These are phyloP conservation scores for Punica granatum DNA, from an alignment of 345 rosid species.

Conservation along the genomic window DNA sequence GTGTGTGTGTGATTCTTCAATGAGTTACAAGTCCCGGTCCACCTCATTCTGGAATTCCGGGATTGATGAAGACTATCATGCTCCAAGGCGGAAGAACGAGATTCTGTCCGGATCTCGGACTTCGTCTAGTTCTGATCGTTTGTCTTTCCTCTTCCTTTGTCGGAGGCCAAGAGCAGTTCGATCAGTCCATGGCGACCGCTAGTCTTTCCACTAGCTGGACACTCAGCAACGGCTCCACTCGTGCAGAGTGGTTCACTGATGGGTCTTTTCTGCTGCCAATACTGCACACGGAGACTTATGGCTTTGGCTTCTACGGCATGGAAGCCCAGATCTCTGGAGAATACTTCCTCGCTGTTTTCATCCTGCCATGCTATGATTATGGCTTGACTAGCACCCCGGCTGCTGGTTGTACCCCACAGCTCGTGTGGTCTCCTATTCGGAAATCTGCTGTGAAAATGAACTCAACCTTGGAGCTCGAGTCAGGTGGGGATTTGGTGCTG, in stretches of 20 bases:
- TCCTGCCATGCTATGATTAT: background rate
- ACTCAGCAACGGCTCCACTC: background rate
- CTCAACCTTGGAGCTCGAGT: conserved; percentile 5
- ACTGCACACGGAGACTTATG: background rate
- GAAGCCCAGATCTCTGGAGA: background rate
- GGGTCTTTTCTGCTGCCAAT: background rate
- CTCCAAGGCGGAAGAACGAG: no score
- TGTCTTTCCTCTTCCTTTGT: no score
- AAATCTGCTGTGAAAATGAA: conserved; percentile 9
- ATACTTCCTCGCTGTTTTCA: background rate
- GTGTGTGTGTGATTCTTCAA: no score
- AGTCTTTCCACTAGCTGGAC: background rate
- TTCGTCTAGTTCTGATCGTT: no score
- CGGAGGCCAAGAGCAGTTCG: no score
- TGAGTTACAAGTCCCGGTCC: no score
- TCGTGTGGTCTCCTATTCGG: conserved; percentile 25
- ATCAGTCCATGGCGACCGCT: background rate
- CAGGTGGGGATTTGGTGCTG: conserved; percentile 11
- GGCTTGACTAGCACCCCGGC: background rate
- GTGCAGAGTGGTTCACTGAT: background rate
- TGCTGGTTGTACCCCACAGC: conserved; percentile 8
- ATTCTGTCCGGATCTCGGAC: no score
- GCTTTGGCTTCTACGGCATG: background rate
- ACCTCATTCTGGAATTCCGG: no score
- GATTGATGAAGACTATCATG: no score